Base-by-base conservation (phyloP, 208 protist genomes). In the Angomonas ambiguus region DNA sequence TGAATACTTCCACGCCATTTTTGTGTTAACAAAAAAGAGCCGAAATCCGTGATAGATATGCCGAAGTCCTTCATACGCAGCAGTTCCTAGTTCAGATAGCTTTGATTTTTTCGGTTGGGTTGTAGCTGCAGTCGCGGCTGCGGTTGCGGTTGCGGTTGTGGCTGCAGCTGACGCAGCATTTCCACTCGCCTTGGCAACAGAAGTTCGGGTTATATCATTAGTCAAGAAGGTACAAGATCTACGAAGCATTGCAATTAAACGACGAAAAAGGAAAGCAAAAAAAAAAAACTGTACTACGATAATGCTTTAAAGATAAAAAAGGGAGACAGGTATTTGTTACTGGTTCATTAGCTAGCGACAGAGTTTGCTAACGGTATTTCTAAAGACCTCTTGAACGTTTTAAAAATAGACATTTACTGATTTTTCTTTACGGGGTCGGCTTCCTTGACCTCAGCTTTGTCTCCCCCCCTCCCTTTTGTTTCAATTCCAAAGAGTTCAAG, bases 41-140 rank as follows among this genome's bases (percentile, higher is more conserved):
- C 83, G 87, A 67, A 96, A 96, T 18, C 90, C 90, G 59, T 96
- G 90, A 66, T 96, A 96, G 2, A 96, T 33, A 49, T 96, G 90
- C 22, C 90, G 84, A 48, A 88, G 45, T 4, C 74, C 87, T 65
- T 96, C 87, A 62, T 76, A 73, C 10, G 53, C 67, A 2, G 69
- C 57, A 34, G 84, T 64, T 20, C 61, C 63, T 34, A 82, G 79
- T 24, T 93, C 69, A 27, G 49, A 62, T 16, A 72, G 1, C 48
- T 81, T 81, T 10, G 66, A 72, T 16, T 59, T 49, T 55, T 60
- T 45, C 3, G 67, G 62, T 24, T 74, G 67, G 1, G 74, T 51
- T 10, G 62, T 51, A 0, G 31, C 58, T 10, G 55, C 45, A n/a
- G 42, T 51, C 24, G 42, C 41, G 1, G 62, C 42, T 2, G 57